Evolutionary conservation across 2,329 filamentous ascomycete genomes (phyloP), one percentile per base, ranked within the genome.

Genomic region (Pyricularia sp.): DNA sequence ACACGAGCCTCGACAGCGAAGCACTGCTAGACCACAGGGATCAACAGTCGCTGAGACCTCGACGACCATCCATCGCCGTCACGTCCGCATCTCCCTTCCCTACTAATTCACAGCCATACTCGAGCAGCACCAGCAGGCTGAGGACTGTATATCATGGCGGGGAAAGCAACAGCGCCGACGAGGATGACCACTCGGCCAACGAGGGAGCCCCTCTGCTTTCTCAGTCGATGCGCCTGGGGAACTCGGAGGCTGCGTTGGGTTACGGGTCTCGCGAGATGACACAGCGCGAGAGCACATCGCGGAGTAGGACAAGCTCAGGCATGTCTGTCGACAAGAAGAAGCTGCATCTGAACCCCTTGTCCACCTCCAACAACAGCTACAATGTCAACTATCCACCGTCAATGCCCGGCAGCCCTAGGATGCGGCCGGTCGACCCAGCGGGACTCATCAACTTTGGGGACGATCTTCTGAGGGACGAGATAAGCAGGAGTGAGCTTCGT

Each of bases 1-100:
- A 83, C 70, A 92, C 90, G 0, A 97, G 93, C 74, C 79, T 97
- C 68, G 93, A 97, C 69, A 97, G 92, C 74, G 88, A 96, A 73
- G 88, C 85, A 8, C 78, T 97, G 69, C 79, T 97, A 22, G 93
- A 97, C 75, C 93, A 97, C 75, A 85, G 84, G 70, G 79, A 83
- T 62, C 86, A 88, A 68, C 82, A 81, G 61, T 76, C 77, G 67
- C 82, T 90, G 77, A 84, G 88, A 63, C 79, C 87, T 59, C 82
- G 90, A 68, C 82, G 89, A 69, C 74, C 83, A 49, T 85, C 84
- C 24, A 79, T 78, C 35, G 66, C 65, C 59, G 78, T 79, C 66
- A 75, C 71, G 26, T 64, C 69, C 65, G 66, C 73, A 60, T 71
- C 69, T 65, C 76, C 73, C 44, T 77, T 75, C 67, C 68, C 72